phyloP scores from a whole-genome alignment of 345 rosid genomes.

The Jatropha curcas region DNA sequence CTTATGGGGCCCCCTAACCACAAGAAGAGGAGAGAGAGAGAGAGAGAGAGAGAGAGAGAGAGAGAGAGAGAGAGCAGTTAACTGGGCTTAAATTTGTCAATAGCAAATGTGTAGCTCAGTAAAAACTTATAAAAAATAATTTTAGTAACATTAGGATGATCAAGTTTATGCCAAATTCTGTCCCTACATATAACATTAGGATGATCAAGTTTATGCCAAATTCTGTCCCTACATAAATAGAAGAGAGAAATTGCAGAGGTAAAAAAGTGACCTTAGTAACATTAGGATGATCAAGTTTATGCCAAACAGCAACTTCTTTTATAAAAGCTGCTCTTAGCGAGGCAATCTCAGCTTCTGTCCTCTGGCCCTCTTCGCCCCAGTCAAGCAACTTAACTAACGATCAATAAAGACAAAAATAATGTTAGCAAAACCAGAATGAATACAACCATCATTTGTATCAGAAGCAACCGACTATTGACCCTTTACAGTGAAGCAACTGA shows the following conservation, averaged over 20 bases:
- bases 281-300: slow-evolving; percentile 94
- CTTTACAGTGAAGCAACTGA: not conserved
- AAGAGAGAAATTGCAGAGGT: not conserved
- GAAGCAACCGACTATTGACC: not conserved
- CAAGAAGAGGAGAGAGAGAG: not conserved
- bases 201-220: no score
- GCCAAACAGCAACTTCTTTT: slow-evolving; percentile 99
- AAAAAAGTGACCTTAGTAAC: slow-evolving; percentile 77
- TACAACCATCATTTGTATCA: not conserved
- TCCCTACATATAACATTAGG: not conserved
- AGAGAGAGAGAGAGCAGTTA: not conserved
- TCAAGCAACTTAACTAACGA: slow-evolving; percentile 88
- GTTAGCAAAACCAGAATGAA: slow-evolving; percentile 18
- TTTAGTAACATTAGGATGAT: no score
- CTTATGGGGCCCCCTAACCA: not conserved
- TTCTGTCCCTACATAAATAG: not conserved
- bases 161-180: no score
- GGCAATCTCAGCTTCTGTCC: slow-evolving; percentile 86
- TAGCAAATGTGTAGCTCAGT: no score
- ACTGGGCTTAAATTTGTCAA: not conserved
- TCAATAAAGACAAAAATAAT: slow-evolving; percentile 11
- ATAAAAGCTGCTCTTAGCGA: slow-evolving; percentile 77
- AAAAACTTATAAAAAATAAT: no score
- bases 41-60: not conserved
- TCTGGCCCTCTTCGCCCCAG: slow-evolving; percentile 99